Evolutionary conservation across 2,329 filamentous ascomycete genomes (phyloP).

Genomic region (Xylaria sp.): DNA sequence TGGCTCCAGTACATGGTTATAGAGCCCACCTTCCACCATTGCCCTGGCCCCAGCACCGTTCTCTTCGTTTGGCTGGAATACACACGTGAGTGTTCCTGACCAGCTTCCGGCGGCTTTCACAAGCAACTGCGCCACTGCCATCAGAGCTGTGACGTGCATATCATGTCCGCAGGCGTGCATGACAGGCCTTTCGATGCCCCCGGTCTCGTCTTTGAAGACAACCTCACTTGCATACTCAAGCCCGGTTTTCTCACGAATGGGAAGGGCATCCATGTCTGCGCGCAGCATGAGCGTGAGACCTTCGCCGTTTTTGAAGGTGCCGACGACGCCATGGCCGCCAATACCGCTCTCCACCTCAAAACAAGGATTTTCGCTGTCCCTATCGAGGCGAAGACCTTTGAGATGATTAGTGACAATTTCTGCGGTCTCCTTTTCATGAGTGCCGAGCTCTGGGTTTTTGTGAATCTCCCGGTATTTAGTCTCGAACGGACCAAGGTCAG

Average conservation of each 20-base stretch:
- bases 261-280: not conserved
- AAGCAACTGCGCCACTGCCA: not conserved
- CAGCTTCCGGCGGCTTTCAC: not conserved
- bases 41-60: not conserved
- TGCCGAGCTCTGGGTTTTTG: not conserved
- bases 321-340: not conserved
- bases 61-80: slow-evolving; percentile 2
- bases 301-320: not conserved
- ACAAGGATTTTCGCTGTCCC: not conserved
- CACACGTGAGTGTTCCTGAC: not conserved
- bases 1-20: not conserved
- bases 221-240: not conserved
- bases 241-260: not conserved
- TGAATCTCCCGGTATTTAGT: too few species aligned
- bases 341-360: not conserved
- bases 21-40: not conserved
- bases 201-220: not conserved
- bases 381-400: not conserved
- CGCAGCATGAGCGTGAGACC: not conserved
- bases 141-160: not conserved
- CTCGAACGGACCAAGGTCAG: not conserved
- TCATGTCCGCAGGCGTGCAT: slow-evolving; percentile 1
- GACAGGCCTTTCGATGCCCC: not conserved
- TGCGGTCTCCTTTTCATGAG: not conserved
- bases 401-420: not conserved